These are phyloP conservation scores for Metarhizium guizhouense DNA, from an alignment of 2,329 filamentous ascomycete genomes.

Conservation along the genomic window DNA sequence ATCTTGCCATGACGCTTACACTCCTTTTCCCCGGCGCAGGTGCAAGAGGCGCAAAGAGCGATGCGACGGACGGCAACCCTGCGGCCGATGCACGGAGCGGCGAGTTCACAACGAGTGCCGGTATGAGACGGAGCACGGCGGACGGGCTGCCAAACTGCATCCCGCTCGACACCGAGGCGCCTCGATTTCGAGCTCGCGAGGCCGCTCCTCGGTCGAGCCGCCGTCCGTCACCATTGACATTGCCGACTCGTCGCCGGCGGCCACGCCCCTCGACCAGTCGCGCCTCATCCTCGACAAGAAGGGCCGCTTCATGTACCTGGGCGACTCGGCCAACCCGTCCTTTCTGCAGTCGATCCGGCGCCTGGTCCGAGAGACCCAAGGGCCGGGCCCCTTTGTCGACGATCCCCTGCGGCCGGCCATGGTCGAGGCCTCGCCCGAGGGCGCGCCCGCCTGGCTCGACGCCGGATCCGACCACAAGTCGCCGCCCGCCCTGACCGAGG, in stretches of 20 bases:
- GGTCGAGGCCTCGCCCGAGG: conserved; percentile 16
- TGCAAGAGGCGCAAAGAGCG: conserved; percentile 10
- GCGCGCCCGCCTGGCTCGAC: conserved; percentile 11
- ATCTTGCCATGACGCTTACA: neutral
- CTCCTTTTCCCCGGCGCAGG: neutral
- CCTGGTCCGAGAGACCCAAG: conserved; percentile 13
- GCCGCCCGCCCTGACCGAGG: neutral
- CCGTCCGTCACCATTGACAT: neutral
- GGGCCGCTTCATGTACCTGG: conserved; percentile 7
- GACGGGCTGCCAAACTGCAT: neutral
- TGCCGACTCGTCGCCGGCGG: conserved; percentile 14
- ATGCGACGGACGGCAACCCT: conserved; percentile 9
- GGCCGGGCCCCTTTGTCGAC: conserved; percentile 16
- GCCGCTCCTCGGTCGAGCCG: neutral
- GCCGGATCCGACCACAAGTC: neutral
- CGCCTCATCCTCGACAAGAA: conserved; percentile 6
- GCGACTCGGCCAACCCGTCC: conserved; percentile 10
- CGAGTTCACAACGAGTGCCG: conserved; percentile 5
- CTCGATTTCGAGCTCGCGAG: neutral
- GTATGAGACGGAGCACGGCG: conserved; percentile 5
- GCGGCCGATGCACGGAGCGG: conserved; percentile 7
- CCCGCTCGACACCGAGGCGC: neutral
- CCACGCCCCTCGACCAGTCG: conserved; percentile 5
- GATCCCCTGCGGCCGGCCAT: conserved; percentile 18
- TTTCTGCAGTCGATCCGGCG: conserved; percentile 18